Base-by-base conservation (phyloP, 192 early-diverging fungal genomes). In the Backusella liffmaniae region DNA sequence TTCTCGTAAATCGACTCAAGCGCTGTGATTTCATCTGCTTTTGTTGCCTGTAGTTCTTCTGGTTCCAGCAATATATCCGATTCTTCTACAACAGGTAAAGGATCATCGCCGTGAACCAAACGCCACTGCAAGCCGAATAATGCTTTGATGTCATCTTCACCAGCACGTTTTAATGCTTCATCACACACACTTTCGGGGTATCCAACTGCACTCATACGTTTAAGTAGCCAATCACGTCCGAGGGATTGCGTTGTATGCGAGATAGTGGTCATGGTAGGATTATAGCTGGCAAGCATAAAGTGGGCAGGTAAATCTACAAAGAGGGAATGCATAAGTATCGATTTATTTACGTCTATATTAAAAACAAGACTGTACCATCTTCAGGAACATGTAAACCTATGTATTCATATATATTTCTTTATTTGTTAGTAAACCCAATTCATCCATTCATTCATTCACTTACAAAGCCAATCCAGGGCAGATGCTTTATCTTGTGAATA, bases 391-490 rank as follows among this genome's bases (percentile, higher is more conserved):
- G 92, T 18, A 95, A 73, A 70, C 87, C 87, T 88, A 74, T 16
- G 8, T 18, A 53, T 15, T 26, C 26, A 26, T 26, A 26, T 26
- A 26, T 26, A 26, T 26, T 26, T 26, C 26, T 26, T 56, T 2
- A 8, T 46, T n/a, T 21, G 21, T 56, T 56, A 78, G 29, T 12
- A 34, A 10, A 29, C 30, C 0, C 4, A 30, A 37, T 10, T 16
- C 5, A 66, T 30, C 35, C 3, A 5, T 35, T 15, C 7, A 35
- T 66, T 35, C 4, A 18, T 41, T 16, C 29, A 80, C 84, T 77
- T 84, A 88, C 92, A 93, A 51, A 98, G 87, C 96, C 96, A 97
- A 70, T 97, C 92, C 8, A 96, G 70, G 1, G 91, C 90, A 4
- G 82, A 72, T 0, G 79, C 76, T 6, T 81, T 74, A 67, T 90